Evolutionary conservation across 73 alveolate species (phyloP).

Genomic region (Effrenium voratum): DNA sequence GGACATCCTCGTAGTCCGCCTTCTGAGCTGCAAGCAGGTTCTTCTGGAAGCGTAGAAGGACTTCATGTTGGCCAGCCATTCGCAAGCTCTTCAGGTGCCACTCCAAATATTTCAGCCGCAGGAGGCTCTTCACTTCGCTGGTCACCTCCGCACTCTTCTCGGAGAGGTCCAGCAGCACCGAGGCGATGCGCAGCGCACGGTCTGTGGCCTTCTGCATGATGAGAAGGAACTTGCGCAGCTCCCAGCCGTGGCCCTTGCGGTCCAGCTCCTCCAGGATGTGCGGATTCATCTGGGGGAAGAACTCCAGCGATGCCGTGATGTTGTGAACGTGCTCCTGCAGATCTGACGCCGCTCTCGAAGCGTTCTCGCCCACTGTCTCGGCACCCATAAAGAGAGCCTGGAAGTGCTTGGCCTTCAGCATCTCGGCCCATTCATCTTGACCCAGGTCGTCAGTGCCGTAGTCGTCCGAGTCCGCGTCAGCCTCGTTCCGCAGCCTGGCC

Average conservation of each 20-base stretch:
- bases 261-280: conserved; percentile 25
- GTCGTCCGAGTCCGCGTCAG: conserved; percentile 14
- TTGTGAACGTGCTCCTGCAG: conserved; percentile 64
- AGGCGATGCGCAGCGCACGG: conserved; percentile 67
- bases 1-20: conserved; percentile 53
- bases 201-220: conserved; percentile 73
- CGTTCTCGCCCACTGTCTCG: conserved; percentile 14
- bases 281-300: conserved; percentile 51
- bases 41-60: conserved; percentile 48
- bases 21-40: conserved; percentile 45
- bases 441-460: neutral
- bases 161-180: conserved; percentile 2
- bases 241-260: conserved; percentile 39
- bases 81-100: conserved; percentile 73
- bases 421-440: conserved; percentile 30
- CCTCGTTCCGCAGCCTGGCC: neutral
- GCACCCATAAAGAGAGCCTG: conserved; percentile 59
- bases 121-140: conserved; percentile 5
- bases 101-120: conserved; percentile 41
- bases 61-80: conserved; percentile 64
- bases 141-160: conserved; percentile 40
- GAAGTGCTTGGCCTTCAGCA: conserved; percentile 73
- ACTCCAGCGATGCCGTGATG: conserved; percentile 46
- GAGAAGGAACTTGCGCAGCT: conserved; percentile 51
- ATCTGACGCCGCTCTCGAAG: conserved; percentile 40